Percentiles rank a stretch among this genome's conserved stretches.
These are phyloP conservation scores for Berberis vulgaris DNA, from an alignment of 164 flowering plant genomes.

Conservation along the genomic window DNA sequence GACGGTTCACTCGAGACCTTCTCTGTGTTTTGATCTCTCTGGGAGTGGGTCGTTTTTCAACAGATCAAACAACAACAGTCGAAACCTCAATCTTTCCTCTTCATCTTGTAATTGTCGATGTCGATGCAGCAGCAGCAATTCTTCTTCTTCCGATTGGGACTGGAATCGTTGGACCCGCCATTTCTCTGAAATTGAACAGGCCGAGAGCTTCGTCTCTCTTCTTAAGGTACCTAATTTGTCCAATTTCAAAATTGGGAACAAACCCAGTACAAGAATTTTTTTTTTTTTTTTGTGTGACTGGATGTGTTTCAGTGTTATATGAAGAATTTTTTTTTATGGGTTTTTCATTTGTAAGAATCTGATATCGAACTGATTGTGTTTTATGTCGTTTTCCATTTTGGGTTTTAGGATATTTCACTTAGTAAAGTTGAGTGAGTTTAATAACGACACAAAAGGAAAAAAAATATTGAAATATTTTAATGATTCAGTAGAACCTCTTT, in stretches of 20 bases:
- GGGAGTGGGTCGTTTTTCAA: background rate
- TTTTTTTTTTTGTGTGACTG: no score
- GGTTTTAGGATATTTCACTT: no score
- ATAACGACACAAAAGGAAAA: no score
- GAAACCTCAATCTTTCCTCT: background rate
- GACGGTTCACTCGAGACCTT: slow-evolving; percentile 10
- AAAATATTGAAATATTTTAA: no score
- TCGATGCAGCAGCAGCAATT: slow-evolving; percentile 19
- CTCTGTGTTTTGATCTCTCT: slow-evolving; percentile 1
- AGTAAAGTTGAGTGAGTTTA: no score
- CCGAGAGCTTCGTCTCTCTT: slow-evolving; percentile 67
- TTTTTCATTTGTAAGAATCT: no score
- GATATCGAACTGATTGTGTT: no score
- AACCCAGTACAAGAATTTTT: background rate
- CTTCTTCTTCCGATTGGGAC: slow-evolving; percentile 54
- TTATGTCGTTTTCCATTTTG: no score
- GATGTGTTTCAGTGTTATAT: no score
- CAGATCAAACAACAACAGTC: slow-evolving; percentile 6
- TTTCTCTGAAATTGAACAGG: slow-evolving; percentile 75
- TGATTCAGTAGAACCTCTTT: background rate
- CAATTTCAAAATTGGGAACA: no score
- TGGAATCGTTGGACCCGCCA: slow-evolving; percentile 84
- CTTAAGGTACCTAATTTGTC: slow-evolving; percentile 45
- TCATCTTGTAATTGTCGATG: slow-evolving; percentile 5
- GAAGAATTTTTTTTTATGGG: no score